Base-by-base conservation (phyloP, 2,329 filamentous ascomycete genomes). In the Neurospora sp. region DNA sequence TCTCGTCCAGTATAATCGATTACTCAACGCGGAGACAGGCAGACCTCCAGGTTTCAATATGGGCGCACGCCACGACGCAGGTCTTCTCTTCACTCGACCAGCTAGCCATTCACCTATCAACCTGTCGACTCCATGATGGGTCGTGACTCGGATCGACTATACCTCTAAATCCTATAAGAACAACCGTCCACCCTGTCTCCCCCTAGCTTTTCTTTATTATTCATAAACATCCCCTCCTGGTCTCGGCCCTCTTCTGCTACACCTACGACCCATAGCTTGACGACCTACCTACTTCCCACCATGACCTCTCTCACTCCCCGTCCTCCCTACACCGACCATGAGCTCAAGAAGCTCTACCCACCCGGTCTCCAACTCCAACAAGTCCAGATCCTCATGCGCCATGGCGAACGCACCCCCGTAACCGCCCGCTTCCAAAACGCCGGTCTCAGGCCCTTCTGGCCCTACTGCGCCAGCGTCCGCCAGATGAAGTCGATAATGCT, bases 341-440 rank as follows among this genome's bases (percentile, higher is more conserved):
- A 98, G 85, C 87, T 98, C 67, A 84, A 86, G 62, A 83, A 84
- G 76, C 89, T 98, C 71, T 99, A 97, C 82, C 96, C 96, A 0
- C 81, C 88, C 69, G 84, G 86, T 65, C 85, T 99, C 71, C 87
- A 95, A 78, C 88, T 99, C 41, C 91, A 96, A 78, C 88, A 96
- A 71, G 96, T 98, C 67, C 96, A 99, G 82, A 86, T 98, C 75
- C 87, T 93, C 72, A 86, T 93, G 76, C 89, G 91, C 70, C 91
- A 94, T 81, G 91, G 91, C 81, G 88, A 90, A 82, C 90, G 95
- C 70, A 95, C 91, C 8, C 95, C 95, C 37, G 92, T 98, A 37
- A 91, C 89, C 70, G 86, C 92, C n/a, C 91, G 96, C 46, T 97
- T 99, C 79, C 87, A 92, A 77, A 96, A 95, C 81, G 87, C 87